Evolutionary conservation across 2,329 filamentous ascomycete genomes (phyloP).

Genomic region (Fusarium acutatum): DNA sequence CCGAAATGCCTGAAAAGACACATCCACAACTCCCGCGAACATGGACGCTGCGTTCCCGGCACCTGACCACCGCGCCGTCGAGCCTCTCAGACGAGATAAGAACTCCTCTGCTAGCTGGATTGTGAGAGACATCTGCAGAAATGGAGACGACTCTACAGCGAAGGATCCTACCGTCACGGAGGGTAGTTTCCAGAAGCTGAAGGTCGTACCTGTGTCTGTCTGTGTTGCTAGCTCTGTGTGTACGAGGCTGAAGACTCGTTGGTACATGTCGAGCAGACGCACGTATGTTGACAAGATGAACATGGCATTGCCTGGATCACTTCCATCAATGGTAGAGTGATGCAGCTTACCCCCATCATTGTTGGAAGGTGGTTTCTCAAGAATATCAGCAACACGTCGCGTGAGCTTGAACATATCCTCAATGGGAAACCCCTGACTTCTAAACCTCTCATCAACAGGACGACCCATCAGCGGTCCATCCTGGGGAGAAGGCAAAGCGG

Average conservation of each 20-base stretch:
- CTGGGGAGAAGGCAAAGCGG: slow-evolving; percentile 43
- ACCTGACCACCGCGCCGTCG: slow-evolving; percentile 43
- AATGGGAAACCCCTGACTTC: slow-evolving; percentile 48
- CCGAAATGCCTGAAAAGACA: slow-evolving; percentile 44
- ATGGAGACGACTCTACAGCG: slow-evolving; percentile 50
- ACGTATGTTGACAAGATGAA: slow-evolving; percentile 52
- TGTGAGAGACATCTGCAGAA: slow-evolving; percentile 54
- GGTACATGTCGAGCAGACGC: slow-evolving; percentile 52
- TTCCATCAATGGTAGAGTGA: slow-evolving; percentile 36
- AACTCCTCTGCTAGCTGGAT: slow-evolving; percentile 55
- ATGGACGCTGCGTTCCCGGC: slow-evolving; percentile 38
- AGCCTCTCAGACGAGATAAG: slow-evolving; percentile 46
- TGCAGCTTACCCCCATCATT: slow-evolving; percentile 5
- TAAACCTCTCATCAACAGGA: slow-evolving; percentile 38
- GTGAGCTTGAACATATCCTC: slow-evolving; percentile 54
- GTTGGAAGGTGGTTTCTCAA: slow-evolving; percentile 40
- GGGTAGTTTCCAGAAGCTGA: slow-evolving; percentile 52
- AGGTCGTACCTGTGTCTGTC: slow-evolving; percentile 39
- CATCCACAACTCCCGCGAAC: slow-evolving; percentile 46
- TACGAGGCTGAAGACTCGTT: slow-evolving; percentile 50
- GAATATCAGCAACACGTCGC: slow-evolving; percentile 47
- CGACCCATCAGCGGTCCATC: slow-evolving; percentile 26
- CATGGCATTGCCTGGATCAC: slow-evolving; percentile 50
- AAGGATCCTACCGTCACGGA: slow-evolving; percentile 53
- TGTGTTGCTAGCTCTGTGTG: slow-evolving; percentile 44